Conservation (phyloP, 768 basidiomycete genomes). For the Russula sp. region DNA sequence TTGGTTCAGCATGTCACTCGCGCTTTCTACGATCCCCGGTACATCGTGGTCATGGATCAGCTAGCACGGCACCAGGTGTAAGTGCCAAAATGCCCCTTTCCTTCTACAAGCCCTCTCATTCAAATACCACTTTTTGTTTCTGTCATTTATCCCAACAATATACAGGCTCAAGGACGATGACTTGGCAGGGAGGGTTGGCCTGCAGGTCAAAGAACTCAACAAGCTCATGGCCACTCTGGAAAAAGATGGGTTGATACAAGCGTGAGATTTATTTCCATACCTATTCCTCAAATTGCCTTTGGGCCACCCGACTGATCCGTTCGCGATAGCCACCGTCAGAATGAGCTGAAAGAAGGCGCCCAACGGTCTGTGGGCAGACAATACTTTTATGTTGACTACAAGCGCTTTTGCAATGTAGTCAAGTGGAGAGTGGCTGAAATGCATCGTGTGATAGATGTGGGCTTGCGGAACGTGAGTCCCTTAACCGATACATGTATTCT, state of each 20-base stretch:
- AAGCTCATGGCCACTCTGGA: slow-evolving; percentile 81
- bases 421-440: slow-evolving; percentile 96
- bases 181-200: slow-evolving; percentile 82
- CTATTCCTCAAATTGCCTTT: background rate
- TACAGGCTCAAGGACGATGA: slow-evolving; percentile 89
- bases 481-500: background rate
- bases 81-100: slow-evolving; percentile 43
- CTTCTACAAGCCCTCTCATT: slow-evolving; percentile 19
- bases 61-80: slow-evolving; percentile 91
- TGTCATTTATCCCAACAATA: slow-evolving; percentile 25
- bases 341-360: slow-evolving; percentile 86
- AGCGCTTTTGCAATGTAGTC: slow-evolving; percentile 93
- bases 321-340: slow-evolving; percentile 71
- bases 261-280: slow-evolving; percentile 43
- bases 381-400: slow-evolving; percentile 96
- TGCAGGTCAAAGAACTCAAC: slow-evolving; percentile 85
- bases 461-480: slow-evolving; percentile 70
- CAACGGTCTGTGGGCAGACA: slow-evolving; percentile 82
- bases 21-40: slow-evolving; percentile 92
- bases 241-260: slow-evolving; percentile 69
- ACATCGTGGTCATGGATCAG: slow-evolving; percentile 89
- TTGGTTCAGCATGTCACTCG: slow-evolving; percentile 92
- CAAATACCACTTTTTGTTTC: slow-evolving; percentile 19
- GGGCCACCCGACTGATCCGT: background rate
- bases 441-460: slow-evolving; percentile 83